phyloP scores from a whole-genome alignment of 106 monocot genomes.

The Allium cepa region DNA sequence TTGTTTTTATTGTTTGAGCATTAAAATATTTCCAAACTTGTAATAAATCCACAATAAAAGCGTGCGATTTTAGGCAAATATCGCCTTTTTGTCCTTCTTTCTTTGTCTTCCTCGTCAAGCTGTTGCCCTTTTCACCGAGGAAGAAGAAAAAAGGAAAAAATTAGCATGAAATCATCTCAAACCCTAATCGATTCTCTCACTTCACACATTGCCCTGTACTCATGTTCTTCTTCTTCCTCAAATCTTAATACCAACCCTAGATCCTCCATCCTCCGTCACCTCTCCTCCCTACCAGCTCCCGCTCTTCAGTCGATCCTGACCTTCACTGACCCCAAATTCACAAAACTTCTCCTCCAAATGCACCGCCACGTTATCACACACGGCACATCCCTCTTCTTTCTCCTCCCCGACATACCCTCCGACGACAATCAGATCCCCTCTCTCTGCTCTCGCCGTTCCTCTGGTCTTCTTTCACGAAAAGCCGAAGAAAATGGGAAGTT shows the following conservation, averaged over 20 bases:
- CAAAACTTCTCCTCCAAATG: slow-evolving; percentile 54
- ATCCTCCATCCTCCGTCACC: slow-evolving; percentile 58
- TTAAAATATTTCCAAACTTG: no score
- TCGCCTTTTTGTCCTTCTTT: background rate
- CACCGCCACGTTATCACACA: slow-evolving; percentile 28
- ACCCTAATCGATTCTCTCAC: slow-evolving; percentile 64
- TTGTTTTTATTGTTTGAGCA: no score
- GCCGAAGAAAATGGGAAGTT: slow-evolving; percentile 13
- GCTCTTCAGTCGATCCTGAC: slow-evolving; percentile 56
- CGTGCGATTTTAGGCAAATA: no score
- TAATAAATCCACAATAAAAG: no score
- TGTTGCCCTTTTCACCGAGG: background rate
- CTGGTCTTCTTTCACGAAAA: slow-evolving; percentile 39
- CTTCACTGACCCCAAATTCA: slow-evolving; percentile 44
- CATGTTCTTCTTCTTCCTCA: slow-evolving; percentile 14
- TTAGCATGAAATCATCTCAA: slow-evolving; percentile 25
- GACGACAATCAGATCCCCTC: slow-evolving; percentile 23
- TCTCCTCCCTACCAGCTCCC: slow-evolving; percentile 47
- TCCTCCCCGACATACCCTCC: slow-evolving; percentile 72
- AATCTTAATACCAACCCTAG: slow-evolving; percentile 34
- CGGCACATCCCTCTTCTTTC: slow-evolving; percentile 62
- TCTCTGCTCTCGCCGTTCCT: slow-evolving; percentile 47
- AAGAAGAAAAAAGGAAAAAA: background rate
- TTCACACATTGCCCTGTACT: slow-evolving; percentile 77
- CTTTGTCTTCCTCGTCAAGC: background rate